Percentiles rank a stretch among this genome's conserved stretches.
These are phyloP conservation scores for Linnemannia exigua DNA, from an alignment of 192 early-diverging fungal genomes.

Conservation along the genomic window DNA sequence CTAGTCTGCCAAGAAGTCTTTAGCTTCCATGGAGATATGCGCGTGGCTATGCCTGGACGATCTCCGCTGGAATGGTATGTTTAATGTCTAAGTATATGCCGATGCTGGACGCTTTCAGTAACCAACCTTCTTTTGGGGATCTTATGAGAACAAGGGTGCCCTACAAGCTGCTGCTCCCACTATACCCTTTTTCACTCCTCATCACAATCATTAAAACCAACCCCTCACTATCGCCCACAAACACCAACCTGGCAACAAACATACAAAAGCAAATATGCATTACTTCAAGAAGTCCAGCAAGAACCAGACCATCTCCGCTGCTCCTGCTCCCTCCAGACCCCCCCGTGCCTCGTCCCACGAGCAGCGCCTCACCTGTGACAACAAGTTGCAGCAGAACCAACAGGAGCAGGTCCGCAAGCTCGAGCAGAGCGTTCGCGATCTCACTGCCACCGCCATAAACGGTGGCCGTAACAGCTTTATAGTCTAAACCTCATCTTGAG, in stretches of 20 bases:
- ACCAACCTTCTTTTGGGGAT: not conserved
- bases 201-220: not conserved
- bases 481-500: not conserved
- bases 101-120: not conserved
- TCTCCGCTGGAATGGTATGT: not conserved
- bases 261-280: slow-evolving; percentile 14
- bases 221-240: not conserved
- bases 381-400: not conserved
- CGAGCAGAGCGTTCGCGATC: not conserved
- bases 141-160: not conserved
- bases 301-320: slow-evolving; percentile 36
- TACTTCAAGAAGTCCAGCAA: slow-evolving; percentile 36
- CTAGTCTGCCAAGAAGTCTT: not conserved
- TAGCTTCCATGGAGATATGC: not conserved
- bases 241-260: not conserved
- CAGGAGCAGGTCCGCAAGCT: not conserved
- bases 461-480: not conserved
- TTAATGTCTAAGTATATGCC: not conserved
- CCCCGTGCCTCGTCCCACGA: slow-evolving; percentile 10
- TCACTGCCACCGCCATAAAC: not conserved
- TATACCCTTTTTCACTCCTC: not conserved
- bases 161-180: not conserved
- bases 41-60: not conserved
- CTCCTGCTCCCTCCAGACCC: slow-evolving; percentile 4
- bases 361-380: not conserved